Base-by-base conservation (phyloP, 495 filamentous ascomycete species). In the Aspergillus carlsbadensis region DNA sequence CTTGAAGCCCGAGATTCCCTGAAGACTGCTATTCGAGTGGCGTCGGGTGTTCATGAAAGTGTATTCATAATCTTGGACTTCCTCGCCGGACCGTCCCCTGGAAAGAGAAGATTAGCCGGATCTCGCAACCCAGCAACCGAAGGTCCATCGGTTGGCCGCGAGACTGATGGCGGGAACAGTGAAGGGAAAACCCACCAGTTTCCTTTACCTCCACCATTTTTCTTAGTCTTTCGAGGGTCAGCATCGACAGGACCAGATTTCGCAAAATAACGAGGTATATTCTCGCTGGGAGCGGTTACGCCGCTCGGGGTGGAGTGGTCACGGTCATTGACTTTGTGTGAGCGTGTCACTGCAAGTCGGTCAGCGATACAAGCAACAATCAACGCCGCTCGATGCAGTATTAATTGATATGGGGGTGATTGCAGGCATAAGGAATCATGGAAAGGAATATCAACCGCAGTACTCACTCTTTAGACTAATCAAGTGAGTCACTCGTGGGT, bases 161-260 rank as follows among this genome's bases (percentile, higher is more conserved):
- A 29, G 26, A 4, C 26, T 29, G 26, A 29, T 29, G 26, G 26
- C 26, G 8, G 46, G 13, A 59, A 14, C 13, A 4, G 15, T 7
- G 43, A 35, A 34, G 29, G 1, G 29, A n/a, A 31, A 21, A 68
- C 85, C 71, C 82, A 96, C 93, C 93, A 98, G 72, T 96, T 96
- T 69, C 87, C 90, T 71, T 91, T 94, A 39, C 93, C 93, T 47
- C 84, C 88, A 48, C 93, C 93, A 58, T 96, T 89, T 80, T 98
- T 98, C 86, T 97, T 97, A 61, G 87, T 89, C 82, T 94, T 94
- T 73, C 89, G 89, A 37, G 93, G 94, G 65, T 95, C 87, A 61
- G 77, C 74, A 65, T 91, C 92, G 62, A 84, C 77, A 65, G 87
- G 88, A 60, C 93, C 94, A 31, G 83, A 73, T 81, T 96, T 97